Evolutionary conservation across 805 yeast genomes (phyloP), one percentile per base, ranked within the genome.

Genomic region (Teunomyces gatunensis): DNA sequence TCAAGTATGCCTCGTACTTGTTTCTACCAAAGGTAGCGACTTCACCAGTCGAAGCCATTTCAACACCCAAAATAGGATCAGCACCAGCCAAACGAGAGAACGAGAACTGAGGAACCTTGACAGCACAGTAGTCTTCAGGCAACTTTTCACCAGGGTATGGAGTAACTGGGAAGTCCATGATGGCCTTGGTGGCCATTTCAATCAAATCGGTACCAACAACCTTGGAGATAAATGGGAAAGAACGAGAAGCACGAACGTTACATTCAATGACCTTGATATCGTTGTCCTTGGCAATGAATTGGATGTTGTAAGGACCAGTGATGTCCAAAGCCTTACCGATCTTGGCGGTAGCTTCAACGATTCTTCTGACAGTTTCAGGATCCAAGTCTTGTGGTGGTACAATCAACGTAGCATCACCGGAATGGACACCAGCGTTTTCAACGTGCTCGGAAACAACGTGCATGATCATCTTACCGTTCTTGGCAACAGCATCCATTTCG

Each of bases 31-130:
- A 92, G 54, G 95, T 82, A 43, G 99, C 99, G 63, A 91, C 97
- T 71, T 90, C 98, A 79, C 98, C 98, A 52, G 98, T 92, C 27
- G 97, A 92, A 15, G 98, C 97, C 98, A 92, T 92, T 74, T 92
- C 98, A 55, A 92, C 98, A 74, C 98, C 98, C 56, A 92, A 77
- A 52, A 92, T 90, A 46, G 98, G 98, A 68, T 92, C 98, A 47
- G 98, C 98, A 59, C 98, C 98, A 42, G 97, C 88, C 57, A 92
- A 79, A 69, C 98, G 84, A 27, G 97, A 87, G 84, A 94, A 92
- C 5, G 97, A 91, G 73, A 92, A 92, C 71, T 92, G 98, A 10
- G 98, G 98, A 49, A 91, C 97, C 77, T 92, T 92, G 52, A 90
- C 83, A 51, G 97, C 97, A 67, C 94, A 95, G 73, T 90, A 92